Percentiles rank a stretch among this genome's conserved stretches.
Evolutionary conservation across 352 stramenopile species (phyloP).

Genomic region (Phytophthora citricola): DNA sequence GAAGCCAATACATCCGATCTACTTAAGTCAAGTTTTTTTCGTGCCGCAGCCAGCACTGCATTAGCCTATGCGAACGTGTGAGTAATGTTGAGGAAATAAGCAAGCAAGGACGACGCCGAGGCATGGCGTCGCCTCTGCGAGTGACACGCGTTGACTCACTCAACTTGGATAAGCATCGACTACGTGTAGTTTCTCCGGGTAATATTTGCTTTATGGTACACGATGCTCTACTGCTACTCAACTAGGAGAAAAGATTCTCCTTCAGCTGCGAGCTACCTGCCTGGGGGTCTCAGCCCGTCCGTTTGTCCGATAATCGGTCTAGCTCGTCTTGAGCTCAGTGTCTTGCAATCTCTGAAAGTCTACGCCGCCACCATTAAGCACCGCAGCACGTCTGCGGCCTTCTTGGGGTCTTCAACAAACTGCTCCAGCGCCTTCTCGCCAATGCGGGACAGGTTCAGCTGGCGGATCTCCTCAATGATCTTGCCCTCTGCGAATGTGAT

Average conservation of each 20-base stretch:
- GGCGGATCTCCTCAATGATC: conserved; percentile 82
- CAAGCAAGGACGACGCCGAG: conserved; percentile 30
- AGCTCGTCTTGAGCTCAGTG: conserved; percentile 27
- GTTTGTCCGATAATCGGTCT: conserved; percentile 36
- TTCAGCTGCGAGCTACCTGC: conserved; percentile 40
- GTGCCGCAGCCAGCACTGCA: conserved; percentile 12
- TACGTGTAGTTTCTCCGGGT: conserved; percentile 25
- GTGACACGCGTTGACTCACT: conserved; percentile 1
- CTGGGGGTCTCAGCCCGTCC: conserved; percentile 24
- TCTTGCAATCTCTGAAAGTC: conserved; percentile 17
- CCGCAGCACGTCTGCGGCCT: conserved; percentile 60
- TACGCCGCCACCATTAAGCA: conserved; percentile 46
- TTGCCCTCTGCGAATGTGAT: conserved; percentile 82
- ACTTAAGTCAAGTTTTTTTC: conserved; percentile 33
- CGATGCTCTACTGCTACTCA: conserved; percentile 51
- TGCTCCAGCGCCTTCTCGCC: conserved; percentile 55
- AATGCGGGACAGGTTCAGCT: conserved; percentile 74
- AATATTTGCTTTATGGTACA: conserved; percentile 54
- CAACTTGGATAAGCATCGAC: background rate
- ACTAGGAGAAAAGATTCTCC: conserved; percentile 34
- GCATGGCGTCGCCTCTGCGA: conserved; percentile 1
- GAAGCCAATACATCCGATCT: conserved; percentile 36
- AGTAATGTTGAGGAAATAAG: conserved; percentile 44
- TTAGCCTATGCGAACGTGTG: conserved; percentile 17
- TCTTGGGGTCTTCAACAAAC: conserved; percentile 63